A percentile compares a stretch with the other conserved stretches of the same genome.
phyloP scores from a whole-genome alignment of 2,329 filamentous ascomycete species.

The Blastomyces parvus region DNA sequence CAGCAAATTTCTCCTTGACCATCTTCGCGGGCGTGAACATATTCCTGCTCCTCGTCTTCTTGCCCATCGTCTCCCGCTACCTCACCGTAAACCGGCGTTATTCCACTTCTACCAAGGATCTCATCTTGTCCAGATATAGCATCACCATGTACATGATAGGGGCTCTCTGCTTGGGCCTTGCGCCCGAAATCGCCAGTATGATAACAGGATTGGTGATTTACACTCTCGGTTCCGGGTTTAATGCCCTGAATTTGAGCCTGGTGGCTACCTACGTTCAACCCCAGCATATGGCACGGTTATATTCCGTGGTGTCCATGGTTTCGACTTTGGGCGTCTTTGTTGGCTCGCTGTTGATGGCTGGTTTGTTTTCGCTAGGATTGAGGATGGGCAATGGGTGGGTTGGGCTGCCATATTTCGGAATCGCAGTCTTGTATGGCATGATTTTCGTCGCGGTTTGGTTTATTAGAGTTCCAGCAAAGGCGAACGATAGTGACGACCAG shows the following conservation, averaged over 20 bases:
- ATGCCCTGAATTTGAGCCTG: constrained; percentile 38
- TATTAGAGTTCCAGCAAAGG: constrained; percentile 10
- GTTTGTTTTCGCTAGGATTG: constrained; percentile 40
- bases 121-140: constrained; percentile 39
- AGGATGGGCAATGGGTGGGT: constrained; percentile 40
- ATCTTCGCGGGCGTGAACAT: constrained; percentile 42
- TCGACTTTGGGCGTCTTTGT: constrained; percentile 41
- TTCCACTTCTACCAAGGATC: constrained; percentile 35
- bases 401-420: constrained; percentile 40
- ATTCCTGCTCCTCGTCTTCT: constrained; percentile 37
- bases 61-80: constrained; percentile 35
- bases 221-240: constrained; percentile 42
- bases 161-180: constrained; percentile 39
- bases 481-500: neutral
- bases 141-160: constrained; percentile 37
- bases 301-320: constrained; percentile 42
- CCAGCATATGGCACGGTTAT: constrained; percentile 41
- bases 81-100: constrained; percentile 21
- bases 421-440: constrained; percentile 25
- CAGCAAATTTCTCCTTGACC: constrained; percentile 36
- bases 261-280: constrained; percentile 41
- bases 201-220: constrained; percentile 40
- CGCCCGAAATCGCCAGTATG: constrained; percentile 35
- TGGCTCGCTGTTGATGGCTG: constrained; percentile 39
- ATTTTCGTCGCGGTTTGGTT: constrained; percentile 11